phyloP scores from a whole-genome alignment of 2,329 filamentous ascomycete species.

The Neophaeococcomyces mojaviensis region DNA sequence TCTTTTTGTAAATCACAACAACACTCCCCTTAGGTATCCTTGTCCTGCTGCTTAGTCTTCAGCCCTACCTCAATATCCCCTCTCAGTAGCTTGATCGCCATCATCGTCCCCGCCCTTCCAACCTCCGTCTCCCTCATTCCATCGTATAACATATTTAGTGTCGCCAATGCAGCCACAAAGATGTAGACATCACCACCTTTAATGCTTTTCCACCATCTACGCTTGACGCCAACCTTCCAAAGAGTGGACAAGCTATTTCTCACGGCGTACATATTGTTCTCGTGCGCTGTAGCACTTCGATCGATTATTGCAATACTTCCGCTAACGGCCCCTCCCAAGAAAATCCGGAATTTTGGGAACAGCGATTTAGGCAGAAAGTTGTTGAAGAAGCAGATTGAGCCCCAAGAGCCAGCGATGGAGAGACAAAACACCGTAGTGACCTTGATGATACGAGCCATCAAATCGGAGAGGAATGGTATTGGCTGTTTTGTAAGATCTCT shows the following conservation, averaged over 20 bases:
- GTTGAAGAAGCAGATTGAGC: conserved; percentile 82
- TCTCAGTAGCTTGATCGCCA: conserved; percentile 18
- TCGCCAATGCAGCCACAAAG: conserved; percentile 69
- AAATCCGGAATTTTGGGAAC: conserved; percentile 78
- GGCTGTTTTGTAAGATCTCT: conserved; percentile 63
- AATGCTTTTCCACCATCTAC: conserved; percentile 77
- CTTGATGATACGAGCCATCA: conserved; percentile 63
- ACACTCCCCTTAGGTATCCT: not conserved
- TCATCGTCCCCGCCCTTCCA: conserved; percentile 14
- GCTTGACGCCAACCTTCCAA: conserved; percentile 92
- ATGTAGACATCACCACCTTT: conserved; percentile 76
- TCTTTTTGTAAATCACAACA: too few relatives aligned
- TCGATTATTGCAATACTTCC: conserved; percentile 81
- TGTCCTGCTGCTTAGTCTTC: not conserved
- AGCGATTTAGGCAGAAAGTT: conserved; percentile 64
- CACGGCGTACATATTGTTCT: conserved; percentile 70
- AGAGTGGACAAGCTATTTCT: conserved; percentile 71
- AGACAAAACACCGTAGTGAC: conserved; percentile 73
- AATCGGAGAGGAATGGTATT: conserved; percentile 54
- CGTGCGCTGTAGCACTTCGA: conserved; percentile 41
- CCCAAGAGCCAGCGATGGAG: conserved; percentile 81
- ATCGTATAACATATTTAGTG: conserved; percentile 21
- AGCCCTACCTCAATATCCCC: conserved; percentile 22
- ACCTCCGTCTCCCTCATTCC: conserved; percentile 13
- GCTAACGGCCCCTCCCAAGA: conserved; percentile 76